These are phyloP conservation scores for Talaromyces ruber DNA, from an alignment of 495 filamentous ascomycete genomes.

Conservation along the genomic window DNA sequence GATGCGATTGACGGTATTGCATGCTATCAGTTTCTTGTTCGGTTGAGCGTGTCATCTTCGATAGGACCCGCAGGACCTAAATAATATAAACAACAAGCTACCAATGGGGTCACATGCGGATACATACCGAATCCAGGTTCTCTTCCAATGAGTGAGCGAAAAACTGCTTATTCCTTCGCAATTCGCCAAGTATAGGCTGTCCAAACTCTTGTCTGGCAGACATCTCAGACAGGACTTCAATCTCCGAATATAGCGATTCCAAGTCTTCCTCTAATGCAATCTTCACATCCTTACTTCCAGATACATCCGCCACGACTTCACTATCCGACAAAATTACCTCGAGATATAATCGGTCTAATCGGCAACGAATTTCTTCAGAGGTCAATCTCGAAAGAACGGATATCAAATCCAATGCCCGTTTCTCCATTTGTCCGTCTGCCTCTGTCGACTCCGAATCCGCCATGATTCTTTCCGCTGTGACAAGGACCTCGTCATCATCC, in stretches of 20 bases:
- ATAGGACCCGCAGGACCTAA: constrained; percentile 24
- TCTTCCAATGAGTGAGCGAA: constrained; percentile 25
- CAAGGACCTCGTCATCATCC: constrained; percentile 29
- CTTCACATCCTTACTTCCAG: constrained; percentile 13
- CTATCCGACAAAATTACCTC: constrained; percentile 16
- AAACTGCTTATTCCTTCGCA: constrained; percentile 16
- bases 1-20: constrained; percentile 26
- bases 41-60: constrained; percentile 28
- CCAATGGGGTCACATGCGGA: background rate
- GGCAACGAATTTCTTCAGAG: constrained; percentile 32
- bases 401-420: constrained; percentile 20
- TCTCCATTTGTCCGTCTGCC: constrained; percentile 21
- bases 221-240: constrained; percentile 54
- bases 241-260: constrained; percentile 54
- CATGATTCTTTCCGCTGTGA: constrained; percentile 19
- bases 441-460: constrained; percentile 19
- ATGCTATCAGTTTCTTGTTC: constrained; percentile 21
- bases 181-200: constrained; percentile 42
- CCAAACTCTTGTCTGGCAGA: constrained; percentile 51
- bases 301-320: background rate
- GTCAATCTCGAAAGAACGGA: constrained; percentile 21
- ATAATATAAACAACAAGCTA: constrained; percentile 2
- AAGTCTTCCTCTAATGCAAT: constrained; percentile 45
- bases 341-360: constrained; percentile 36
- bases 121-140: constrained; percentile 27